A percentile compares a stretch with the other conserved stretches of the same genome.
Evolutionary conservation across 2,329 filamentous ascomycete genomes (phyloP).

Genomic region (Colletotrichum costaricense): DNA sequence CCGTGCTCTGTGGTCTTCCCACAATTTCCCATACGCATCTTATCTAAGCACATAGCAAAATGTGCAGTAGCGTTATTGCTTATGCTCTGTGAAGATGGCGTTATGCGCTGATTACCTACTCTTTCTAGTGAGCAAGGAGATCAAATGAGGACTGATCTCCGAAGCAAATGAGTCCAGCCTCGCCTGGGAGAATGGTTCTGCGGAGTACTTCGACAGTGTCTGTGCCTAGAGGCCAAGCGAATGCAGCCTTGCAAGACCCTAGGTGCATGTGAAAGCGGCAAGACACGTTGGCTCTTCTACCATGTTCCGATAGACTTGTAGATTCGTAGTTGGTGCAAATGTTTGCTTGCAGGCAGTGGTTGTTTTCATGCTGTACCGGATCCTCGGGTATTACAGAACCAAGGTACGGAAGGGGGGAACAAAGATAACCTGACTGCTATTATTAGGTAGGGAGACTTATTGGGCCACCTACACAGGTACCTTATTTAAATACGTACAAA

Average conservation of each 20-base stretch:
- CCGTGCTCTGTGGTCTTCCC: too few species aligned
- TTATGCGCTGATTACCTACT: not conserved
- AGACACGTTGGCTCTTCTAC: too few species aligned
- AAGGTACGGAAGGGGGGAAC: not conserved
- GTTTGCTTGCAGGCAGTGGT: too few species aligned
- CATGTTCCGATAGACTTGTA: too few species aligned
- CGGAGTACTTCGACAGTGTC: not conserved
- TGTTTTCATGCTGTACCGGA: too few species aligned
- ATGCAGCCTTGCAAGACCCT: constrained; percentile 18
- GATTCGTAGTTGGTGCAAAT: too few species aligned
- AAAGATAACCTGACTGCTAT: not conserved
- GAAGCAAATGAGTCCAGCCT: not conserved
- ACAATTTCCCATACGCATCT: not conserved
- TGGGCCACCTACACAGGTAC: not conserved
- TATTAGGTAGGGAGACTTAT: not conserved
- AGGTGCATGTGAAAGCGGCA: not conserved
- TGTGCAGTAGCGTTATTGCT: not conserved
- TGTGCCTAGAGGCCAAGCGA: constrained; percentile 1
- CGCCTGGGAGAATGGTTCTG: not conserved
- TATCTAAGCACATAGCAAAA: not conserved
- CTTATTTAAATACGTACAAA: too few species aligned
- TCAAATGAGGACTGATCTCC: constrained; percentile 15
- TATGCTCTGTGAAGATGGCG: not conserved
- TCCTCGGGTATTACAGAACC: too few species aligned
- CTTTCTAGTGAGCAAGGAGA: constrained; percentile 8